Evolutionary conservation across 768 basidiomycete genomes (phyloP).

Genomic region (Pluteus cervinus): DNA sequence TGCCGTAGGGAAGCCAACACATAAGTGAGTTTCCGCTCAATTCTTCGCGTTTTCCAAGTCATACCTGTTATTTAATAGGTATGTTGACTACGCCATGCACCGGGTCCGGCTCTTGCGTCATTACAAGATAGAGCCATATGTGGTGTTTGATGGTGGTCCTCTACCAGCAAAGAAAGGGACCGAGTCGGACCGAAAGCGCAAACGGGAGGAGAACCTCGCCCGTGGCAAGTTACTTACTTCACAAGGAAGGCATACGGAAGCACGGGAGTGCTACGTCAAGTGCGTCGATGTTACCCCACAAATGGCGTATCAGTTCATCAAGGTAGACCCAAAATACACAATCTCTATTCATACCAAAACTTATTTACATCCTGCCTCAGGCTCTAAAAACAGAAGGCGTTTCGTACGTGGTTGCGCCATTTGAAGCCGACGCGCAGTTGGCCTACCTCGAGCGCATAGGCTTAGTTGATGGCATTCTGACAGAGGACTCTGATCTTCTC

Average conservation of each 20-base stretch:
- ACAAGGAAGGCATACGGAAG: constrained; percentile 75
- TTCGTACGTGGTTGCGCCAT: constrained; percentile 89
- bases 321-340: constrained; percentile 42
- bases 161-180: constrained; percentile 93
- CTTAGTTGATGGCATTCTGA: constrained; percentile 85
- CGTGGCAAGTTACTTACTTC: constrained; percentile 67
- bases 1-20: constrained; percentile 77
- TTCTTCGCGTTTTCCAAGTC: background rate
- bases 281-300: constrained; percentile 94
- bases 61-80: constrained; percentile 39
- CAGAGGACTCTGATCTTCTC: constrained; percentile 96
- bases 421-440: constrained; percentile 97
- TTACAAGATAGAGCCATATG: constrained; percentile 78
- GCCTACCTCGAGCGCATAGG: constrained; percentile 84
- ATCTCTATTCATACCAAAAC: background rate
- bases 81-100: constrained; percentile 96
- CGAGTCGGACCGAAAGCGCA: constrained; percentile 71
- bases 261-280: constrained; percentile 85
- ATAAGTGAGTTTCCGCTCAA: constrained; percentile 53
- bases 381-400: constrained; percentile 79
- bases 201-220: constrained; percentile 70
- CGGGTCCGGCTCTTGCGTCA: constrained; percentile 82
- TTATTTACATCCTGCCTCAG: constrained; percentile 34
- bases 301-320: constrained; percentile 97
- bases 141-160: constrained; percentile 96